Evolutionary conservation across 345 rosid genomes (phyloP).

Genomic region (Excoecaria agallocha): DNA sequence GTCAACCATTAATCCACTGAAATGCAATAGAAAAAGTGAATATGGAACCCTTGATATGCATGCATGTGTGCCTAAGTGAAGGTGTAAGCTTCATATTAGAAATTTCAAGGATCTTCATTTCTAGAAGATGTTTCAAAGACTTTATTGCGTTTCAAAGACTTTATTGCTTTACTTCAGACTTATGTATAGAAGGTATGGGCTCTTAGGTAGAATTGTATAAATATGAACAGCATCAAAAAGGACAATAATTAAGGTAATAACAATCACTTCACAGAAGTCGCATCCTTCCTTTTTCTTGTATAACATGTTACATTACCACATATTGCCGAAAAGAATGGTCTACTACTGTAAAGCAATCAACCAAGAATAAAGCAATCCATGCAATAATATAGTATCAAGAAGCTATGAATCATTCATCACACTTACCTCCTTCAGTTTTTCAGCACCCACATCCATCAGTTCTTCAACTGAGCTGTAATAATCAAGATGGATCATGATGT

Average conservation of each 20-base stretch:
- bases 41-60: background rate
- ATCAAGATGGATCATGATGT: conserved; percentile 69
- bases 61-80: background rate
- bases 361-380: background rate
- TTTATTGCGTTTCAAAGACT: background rate
- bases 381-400: background rate
- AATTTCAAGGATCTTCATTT: background rate
- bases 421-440: conserved; percentile 79
- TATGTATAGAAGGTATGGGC: background rate
- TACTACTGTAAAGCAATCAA: background rate
- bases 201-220: background rate
- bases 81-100: background rate
- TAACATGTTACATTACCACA: background rate
- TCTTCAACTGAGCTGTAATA: conserved; percentile 89
- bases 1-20: background rate
- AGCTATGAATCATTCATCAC: conserved; percentile 4
- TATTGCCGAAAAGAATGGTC: background rate
- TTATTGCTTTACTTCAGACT: background rate
- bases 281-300: background rate
- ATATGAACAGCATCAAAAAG: background rate
- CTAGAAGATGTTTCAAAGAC: background rate
- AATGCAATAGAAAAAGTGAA: background rate
- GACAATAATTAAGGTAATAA: background rate
- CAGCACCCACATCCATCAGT: conserved; percentile 85
- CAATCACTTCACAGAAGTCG: background rate